phyloP scores from a whole-genome alignment of 148 eudicot genomes.

The Cornus florida region DNA sequence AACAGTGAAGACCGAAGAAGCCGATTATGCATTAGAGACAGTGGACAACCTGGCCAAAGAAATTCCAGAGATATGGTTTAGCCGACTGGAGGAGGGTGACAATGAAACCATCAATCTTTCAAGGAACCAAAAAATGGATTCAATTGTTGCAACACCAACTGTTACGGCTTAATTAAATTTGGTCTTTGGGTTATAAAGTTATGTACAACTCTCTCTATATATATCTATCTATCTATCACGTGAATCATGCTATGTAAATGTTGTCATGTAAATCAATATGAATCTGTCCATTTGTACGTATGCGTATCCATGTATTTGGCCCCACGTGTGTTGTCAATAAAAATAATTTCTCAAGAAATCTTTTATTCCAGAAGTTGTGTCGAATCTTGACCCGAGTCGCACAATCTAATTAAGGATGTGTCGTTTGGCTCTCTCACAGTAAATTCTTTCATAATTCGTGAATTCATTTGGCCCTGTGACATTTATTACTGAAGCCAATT shows the following conservation, averaged over 20 bases:
- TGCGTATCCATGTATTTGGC: no score
- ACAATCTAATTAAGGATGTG: no score
- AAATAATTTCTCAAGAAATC: no score
- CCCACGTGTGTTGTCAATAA: no score
- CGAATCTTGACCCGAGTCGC: no score
- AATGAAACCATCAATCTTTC: constrained; percentile 29
- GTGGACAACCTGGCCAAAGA: constrained; percentile 50
- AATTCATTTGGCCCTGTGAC: no score
- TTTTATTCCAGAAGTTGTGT: no score
- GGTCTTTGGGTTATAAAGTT: not conserved
- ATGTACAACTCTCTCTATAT: not conserved
- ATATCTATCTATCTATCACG: not conserved
- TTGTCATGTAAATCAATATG: not conserved
- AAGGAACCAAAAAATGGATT: constrained; percentile 50
- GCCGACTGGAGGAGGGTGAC: constrained; percentile 13
- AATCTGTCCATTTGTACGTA: not conserved
- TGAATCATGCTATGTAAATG: not conserved
- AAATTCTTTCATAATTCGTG: no score
- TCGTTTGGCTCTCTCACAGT: no score
- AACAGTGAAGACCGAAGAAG: constrained; percentile 45
- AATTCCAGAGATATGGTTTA: constrained; percentile 72
- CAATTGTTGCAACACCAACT: constrained; percentile 26
- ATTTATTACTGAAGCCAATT: no score
- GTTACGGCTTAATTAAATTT: constrained; percentile 51
- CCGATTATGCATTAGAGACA: constrained; percentile 69